Conservation (phyloP, 2,329 filamentous ascomycete species). For the Fusarium sp. region DNA sequence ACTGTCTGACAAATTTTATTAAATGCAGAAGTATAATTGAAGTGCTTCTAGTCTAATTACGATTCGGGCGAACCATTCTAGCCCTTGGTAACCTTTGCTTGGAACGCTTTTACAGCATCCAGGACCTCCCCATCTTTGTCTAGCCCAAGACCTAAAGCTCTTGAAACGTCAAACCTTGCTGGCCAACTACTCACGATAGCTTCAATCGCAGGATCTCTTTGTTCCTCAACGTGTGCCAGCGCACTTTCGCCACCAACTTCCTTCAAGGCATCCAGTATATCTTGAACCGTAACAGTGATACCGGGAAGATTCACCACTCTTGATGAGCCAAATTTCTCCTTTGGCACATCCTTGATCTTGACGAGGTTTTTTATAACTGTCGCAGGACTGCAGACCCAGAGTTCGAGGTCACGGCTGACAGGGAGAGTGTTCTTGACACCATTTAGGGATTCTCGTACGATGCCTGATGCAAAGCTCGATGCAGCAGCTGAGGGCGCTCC, state of each 20-base stretch:
- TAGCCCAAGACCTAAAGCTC: slow-evolving; percentile 66
- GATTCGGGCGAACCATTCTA: background rate
- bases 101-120: slow-evolving; percentile 49
- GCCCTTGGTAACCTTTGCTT: background rate
- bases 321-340: slow-evolving; percentile 53
- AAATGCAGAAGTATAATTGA: too few species aligned
- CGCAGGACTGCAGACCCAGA: slow-evolving; percentile 66
- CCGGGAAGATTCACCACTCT: slow-evolving; percentile 66
- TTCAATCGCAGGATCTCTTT: slow-evolving; percentile 60
- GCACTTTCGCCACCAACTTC: slow-evolving; percentile 61
- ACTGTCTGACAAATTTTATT: too few species aligned
- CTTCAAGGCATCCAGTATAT: slow-evolving; percentile 65
- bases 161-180: slow-evolving; percentile 61
- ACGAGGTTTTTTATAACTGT: slow-evolving; percentile 64
- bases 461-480: slow-evolving; percentile 70
- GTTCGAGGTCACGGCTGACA: slow-evolving; percentile 59
- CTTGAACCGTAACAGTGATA: slow-evolving; percentile 63
- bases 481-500: slow-evolving; percentile 71
- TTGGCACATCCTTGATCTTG: slow-evolving; percentile 57
- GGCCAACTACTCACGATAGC: slow-evolving; percentile 67
- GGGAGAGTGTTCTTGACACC: slow-evolving; percentile 62
- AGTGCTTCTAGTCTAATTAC: too few species aligned
- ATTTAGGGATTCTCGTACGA: slow-evolving; percentile 67
- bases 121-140: slow-evolving; percentile 57
- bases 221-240: slow-evolving; percentile 58